These are phyloP conservation scores for Phyllosticta ampelicida DNA, from an alignment of 2,329 filamentous ascomycete species.

Conservation along the genomic window DNA sequence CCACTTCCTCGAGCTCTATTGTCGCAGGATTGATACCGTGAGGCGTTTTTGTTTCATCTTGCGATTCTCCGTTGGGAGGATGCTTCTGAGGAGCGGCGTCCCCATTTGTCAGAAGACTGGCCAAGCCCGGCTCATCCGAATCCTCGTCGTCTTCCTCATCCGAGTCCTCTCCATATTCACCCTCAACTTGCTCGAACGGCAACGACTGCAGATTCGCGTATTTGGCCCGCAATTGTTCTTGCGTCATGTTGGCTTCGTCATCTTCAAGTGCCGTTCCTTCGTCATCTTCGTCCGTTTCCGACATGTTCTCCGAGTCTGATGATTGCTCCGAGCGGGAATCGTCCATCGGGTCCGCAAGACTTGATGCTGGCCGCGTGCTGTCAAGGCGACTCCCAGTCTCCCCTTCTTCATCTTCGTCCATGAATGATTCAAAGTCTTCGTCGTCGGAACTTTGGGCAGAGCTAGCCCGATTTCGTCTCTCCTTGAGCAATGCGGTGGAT, in stretches of 20 bases:
- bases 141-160: conserved; percentile 18
- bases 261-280: conserved; percentile 31
- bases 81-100: background rate
- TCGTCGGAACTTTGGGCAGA: conserved; percentile 17
- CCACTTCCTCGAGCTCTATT: conserved; percentile 31
- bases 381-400: conserved; percentile 31
- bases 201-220: conserved; percentile 53
- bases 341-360: conserved; percentile 11
- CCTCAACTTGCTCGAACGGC: conserved; percentile 14
- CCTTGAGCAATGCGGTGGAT: conserved; percentile 40
- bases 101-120: conserved; percentile 5
- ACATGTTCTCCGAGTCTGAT: conserved; percentile 4
- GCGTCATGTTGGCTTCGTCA: conserved; percentile 54
- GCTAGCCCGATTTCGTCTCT: conserved; percentile 23
- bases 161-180: conserved; percentile 10
- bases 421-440: conserved; percentile 25
- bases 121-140: conserved; percentile 13
- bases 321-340: background rate
- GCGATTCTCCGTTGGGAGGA: background rate
- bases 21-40: conserved; percentile 25
- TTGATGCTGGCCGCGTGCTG: conserved; percentile 7
- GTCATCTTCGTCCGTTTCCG: conserved; percentile 28
- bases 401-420: conserved; percentile 30
- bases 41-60: background rate
- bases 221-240: conserved; percentile 58